Evolutionary conservation across 768 basidiomycete genomes (phyloP).

Genomic region (Wakefieldia striispora): DNA sequence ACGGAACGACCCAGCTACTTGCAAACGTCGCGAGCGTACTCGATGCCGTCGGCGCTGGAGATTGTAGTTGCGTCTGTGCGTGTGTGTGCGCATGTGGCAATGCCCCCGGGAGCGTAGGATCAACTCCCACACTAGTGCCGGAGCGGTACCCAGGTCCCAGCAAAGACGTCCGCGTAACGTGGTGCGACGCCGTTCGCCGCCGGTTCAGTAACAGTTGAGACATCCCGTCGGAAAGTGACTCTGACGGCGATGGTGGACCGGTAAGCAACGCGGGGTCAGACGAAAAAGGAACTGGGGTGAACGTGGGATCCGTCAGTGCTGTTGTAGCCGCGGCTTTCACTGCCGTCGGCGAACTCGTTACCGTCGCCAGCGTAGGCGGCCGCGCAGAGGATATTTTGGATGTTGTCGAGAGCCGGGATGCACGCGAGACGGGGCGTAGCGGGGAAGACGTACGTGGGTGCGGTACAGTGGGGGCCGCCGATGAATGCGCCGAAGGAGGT

Average conservation of each 20-base stretch:
- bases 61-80: neutral
- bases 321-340: constrained; percentile 67
- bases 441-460: constrained; percentile 46
- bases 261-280: constrained; percentile 27
- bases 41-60: constrained; percentile 41
- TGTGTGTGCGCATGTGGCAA: constrained; percentile 2
- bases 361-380: constrained; percentile 55
- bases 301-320: constrained; percentile 56
- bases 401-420: constrained; percentile 65
- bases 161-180: constrained; percentile 50
- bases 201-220: constrained; percentile 43
- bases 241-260: constrained; percentile 58
- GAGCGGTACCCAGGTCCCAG: constrained; percentile 28
- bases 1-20: constrained; percentile 63
- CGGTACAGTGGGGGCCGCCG: constrained; percentile 36
- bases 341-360: constrained; percentile 38
- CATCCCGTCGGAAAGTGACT: constrained; percentile 62
- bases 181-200: constrained; percentile 60
- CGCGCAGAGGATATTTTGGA: constrained; percentile 67
- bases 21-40: constrained; percentile 57
- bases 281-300: constrained; percentile 44
- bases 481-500: constrained; percentile 16
- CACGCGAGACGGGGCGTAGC: constrained; percentile 68
- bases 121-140: neutral
- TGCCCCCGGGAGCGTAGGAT: neutral